Base-by-base conservation (phyloP, 1,139 yeast species). In the Hansenula sp. region DNA sequence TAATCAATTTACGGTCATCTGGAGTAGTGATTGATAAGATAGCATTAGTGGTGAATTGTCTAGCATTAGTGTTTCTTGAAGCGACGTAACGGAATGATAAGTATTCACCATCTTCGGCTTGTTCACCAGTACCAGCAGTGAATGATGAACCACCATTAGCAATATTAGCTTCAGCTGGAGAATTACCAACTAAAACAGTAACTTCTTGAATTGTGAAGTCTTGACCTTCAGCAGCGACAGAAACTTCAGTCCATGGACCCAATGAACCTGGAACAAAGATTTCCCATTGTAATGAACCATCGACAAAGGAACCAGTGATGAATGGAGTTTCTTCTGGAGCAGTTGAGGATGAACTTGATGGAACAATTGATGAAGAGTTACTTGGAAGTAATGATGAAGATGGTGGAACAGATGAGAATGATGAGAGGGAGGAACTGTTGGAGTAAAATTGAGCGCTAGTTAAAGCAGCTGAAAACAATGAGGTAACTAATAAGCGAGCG, bases 261-360 rank as follows among this genome's bases (percentile, higher is more conserved):
- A 37, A 22, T 2, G 36, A 24, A 2, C 43, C 45, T 26, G 45
- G 45, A 30, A 43, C 35, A 22, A 34, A 32, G 12, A 43, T 37
- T 3, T 26, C 32, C 45, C 45, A 43, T 32, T 32, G 37, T 29
- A 40, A 40, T 19, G 34, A 28, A 19, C 45, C 43, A 18, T 38
- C 82, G 39, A 70, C 57, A 38, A 75, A 59, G 52, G 75, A 75
- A 19, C 84, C 85, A 26, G 69, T 73, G 52, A 82, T 75, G 57
- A 73, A 78, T 2, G 44, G 44, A 17, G 35, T 32, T 11, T 10
- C 18, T 10, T 26, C 13, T 31, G 34, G 27, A 14, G 19, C 34
- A 10, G n/a, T 27, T 9, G 34, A 31, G 3, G 32, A 22, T 21
- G 25, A 12, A 13, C 17, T 20, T 20, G 34, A 14, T 31, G 34